phyloP scores from a whole-genome alignment of 805 yeast genomes.

The Suhomyces vadensis region DNA sequence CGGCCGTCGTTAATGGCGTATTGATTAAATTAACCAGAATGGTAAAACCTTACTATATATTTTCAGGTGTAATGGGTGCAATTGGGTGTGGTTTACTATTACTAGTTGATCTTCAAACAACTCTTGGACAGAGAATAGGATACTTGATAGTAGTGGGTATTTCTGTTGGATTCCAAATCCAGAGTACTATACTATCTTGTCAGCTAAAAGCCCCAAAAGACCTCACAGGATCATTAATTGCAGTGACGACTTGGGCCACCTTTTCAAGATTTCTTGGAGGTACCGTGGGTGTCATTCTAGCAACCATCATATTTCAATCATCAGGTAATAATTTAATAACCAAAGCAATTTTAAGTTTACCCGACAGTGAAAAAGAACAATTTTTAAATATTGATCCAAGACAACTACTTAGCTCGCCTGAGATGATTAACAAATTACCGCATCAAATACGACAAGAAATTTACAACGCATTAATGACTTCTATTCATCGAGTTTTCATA shows the following conservation, averaged over 20 bases:
- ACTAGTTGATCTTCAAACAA: constrained; percentile 8
- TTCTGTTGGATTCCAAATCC: constrained; percentile 18
- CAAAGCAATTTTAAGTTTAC: constrained; percentile 6
- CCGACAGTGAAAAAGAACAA: constrained; percentile 7
- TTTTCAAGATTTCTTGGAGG: constrained; percentile 17
- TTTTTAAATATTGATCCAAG: constrained; percentile 5
- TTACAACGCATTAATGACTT: constrained; percentile 10
- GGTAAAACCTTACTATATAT: constrained; percentile 14
- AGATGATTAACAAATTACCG: constrained; percentile 10
- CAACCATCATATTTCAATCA: constrained; percentile 12
- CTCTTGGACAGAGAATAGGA: constrained; percentile 11
- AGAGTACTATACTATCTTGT: constrained; percentile 15
- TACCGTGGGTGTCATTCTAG: constrained; percentile 12
- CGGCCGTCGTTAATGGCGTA: constrained; percentile 13
- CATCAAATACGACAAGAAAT: constrained; percentile 5
- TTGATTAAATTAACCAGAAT: constrained; percentile 12
- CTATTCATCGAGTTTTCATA: constrained; percentile 10
- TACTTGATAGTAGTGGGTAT: constrained; percentile 17
- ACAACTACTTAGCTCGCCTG: constrained; percentile 12
- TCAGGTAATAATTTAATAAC: constrained; percentile 2
- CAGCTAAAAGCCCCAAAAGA: constrained; percentile 18
- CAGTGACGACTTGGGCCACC: constrained; percentile 15
- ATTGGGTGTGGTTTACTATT: constrained; percentile 12
- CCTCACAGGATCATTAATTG: constrained; percentile 13
- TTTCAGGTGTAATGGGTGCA: constrained; percentile 13